Conservation (phyloP, 2,329 filamentous ascomycete species). For the Zalaria sp. region DNA sequence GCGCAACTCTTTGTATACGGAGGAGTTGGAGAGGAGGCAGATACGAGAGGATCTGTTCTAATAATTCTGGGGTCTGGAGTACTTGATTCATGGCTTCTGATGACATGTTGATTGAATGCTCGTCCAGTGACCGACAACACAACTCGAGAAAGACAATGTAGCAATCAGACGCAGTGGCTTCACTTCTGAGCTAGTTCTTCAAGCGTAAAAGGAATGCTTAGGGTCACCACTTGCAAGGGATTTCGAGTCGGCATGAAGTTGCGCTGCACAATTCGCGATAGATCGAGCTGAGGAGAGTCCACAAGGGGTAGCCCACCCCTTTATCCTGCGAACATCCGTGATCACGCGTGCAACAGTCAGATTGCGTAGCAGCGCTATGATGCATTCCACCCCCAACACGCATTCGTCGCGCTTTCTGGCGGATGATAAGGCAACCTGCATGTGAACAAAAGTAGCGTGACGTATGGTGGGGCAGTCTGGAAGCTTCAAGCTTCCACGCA, state of each 20-base stretch:
- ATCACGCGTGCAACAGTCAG: background rate
- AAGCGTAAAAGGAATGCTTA: too few relatives aligned
- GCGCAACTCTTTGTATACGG: conserved; percentile 17
- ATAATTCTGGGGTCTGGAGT: conserved; percentile 22
- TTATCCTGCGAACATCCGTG: background rate
- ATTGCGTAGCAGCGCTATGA: background rate
- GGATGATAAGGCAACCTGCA: too few relatives aligned
- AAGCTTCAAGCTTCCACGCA: background rate
- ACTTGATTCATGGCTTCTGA: conserved; percentile 9
- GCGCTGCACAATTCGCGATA: too few relatives aligned
- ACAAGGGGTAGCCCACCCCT: background rate
- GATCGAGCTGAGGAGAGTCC: background rate
- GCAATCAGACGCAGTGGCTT: too few relatives aligned
- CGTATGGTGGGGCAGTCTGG: background rate
- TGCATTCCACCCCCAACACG: background rate
- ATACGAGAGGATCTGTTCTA: conserved; percentile 21
- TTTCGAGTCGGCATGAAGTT: too few relatives aligned
- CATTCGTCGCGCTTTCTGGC: too few relatives aligned
- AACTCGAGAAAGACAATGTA: too few relatives aligned
- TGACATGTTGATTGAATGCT: background rate
- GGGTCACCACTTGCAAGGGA: too few relatives aligned
- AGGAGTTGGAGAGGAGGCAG: conserved; percentile 18
- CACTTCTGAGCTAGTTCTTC: too few relatives aligned
- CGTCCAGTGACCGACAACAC: too few relatives aligned
- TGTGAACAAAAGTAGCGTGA: background rate